A percentile compares a stretch with the other conserved stretches of the same genome.
Conservation (phyloP, 371 early-diverging fungal species). For the Ordospora pajunii region DNA sequence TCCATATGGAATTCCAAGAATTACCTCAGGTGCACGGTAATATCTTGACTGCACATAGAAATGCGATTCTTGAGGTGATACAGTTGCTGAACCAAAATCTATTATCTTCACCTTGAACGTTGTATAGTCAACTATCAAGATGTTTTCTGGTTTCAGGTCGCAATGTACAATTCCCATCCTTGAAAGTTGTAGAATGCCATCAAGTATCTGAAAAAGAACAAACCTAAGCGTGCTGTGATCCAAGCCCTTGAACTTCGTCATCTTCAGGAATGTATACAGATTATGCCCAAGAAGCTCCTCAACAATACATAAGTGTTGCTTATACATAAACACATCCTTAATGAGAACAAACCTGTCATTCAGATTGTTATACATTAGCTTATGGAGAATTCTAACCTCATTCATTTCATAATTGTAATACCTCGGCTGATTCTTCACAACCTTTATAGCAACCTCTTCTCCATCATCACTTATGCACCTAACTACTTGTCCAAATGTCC, state of each 20-base stretch:
- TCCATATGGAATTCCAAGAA: constrained; percentile 78
- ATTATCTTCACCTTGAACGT: constrained; percentile 79
- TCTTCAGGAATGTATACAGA: constrained; percentile 78
- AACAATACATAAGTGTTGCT: constrained; percentile 79
- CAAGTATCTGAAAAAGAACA: constrained; percentile 73
- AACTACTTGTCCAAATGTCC: constrained; percentile 93
- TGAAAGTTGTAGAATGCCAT: constrained; percentile 70
- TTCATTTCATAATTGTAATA: constrained; percentile 79
- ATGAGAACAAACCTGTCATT: constrained; percentile 63
- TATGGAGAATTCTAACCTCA: constrained; percentile 65
- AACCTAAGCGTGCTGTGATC: constrained; percentile 70
- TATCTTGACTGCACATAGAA: constrained; percentile 89
- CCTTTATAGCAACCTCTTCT: constrained; percentile 80
- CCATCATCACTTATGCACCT: constrained; percentile 74
- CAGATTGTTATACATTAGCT: constrained; percentile 17
- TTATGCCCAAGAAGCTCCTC: constrained; percentile 82
- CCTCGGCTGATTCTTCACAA: constrained; percentile 79
- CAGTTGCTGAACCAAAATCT: constrained; percentile 88
- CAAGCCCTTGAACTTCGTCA: constrained; percentile 75
- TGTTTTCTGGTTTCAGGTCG: constrained; percentile 93
- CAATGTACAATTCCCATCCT: constrained; percentile 80
- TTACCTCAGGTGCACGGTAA: constrained; percentile 87
- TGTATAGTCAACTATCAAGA: constrained; percentile 66
- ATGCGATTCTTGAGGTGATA: constrained; percentile 70
- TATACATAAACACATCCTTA: constrained; percentile 72